phyloP scores from a whole-genome alignment of 805 yeast genomes.

The Kluyveromyces starmeri region DNA sequence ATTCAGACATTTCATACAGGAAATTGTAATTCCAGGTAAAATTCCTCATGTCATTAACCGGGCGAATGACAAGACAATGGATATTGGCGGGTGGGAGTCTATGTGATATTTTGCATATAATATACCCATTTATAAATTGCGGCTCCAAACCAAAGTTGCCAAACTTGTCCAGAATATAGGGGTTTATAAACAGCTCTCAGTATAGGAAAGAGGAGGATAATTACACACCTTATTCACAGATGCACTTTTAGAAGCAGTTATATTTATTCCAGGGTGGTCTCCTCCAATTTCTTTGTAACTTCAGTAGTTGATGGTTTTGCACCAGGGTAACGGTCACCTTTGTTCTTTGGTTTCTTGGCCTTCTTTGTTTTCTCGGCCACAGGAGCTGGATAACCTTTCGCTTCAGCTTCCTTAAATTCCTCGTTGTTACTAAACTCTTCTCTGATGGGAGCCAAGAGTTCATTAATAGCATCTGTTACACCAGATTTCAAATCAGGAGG shows the following conservation, averaged over 20 bases:
- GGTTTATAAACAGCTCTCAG: too few relatives aligned
- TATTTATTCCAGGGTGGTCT: slow-evolving; percentile 8
- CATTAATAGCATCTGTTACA: slow-evolving; percentile 77
- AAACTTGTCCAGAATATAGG: background rate
- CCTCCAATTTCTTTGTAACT: slow-evolving; percentile 22
- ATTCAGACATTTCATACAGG: slow-evolving; percentile 57
- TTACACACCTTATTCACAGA: too few relatives aligned
- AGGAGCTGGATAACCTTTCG: slow-evolving; percentile 77
- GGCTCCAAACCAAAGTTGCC: too few relatives aligned
- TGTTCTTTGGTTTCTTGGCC: slow-evolving; percentile 73
- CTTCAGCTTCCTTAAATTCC: slow-evolving; percentile 69
- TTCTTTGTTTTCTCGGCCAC: slow-evolving; percentile 50
- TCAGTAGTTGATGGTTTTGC: slow-evolving; percentile 22
- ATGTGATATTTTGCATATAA: too few relatives aligned
- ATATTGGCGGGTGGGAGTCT: slow-evolving; percentile 93
- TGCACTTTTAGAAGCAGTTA: too few relatives aligned
- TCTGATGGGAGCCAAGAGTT: slow-evolving; percentile 75
- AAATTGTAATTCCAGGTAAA: slow-evolving; percentile 72
- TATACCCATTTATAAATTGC: too few relatives aligned
- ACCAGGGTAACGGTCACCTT: slow-evolving; percentile 89
- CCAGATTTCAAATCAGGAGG: slow-evolving; percentile 95
- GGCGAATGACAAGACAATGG: slow-evolving; percentile 66
- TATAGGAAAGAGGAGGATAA: too few relatives aligned
- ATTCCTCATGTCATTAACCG: slow-evolving; percentile 70
- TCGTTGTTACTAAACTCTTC: slow-evolving; percentile 49